Evolutionary conservation across 257 asterid species (phyloP).

Genomic region (Gentiana dahurica): DNA sequence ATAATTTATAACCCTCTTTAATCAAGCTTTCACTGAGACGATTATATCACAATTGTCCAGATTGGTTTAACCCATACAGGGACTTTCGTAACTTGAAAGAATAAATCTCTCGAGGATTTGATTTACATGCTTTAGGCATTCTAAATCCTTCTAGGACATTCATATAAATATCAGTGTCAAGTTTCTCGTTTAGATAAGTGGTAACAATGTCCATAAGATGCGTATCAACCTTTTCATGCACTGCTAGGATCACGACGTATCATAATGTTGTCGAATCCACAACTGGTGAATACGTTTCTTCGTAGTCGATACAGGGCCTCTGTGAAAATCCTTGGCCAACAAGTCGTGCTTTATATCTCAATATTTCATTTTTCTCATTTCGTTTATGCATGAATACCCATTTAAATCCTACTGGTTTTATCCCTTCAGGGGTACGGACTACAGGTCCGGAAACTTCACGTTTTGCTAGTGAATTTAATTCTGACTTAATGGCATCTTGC

Average conservation of each 20-base stretch:
- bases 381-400: background rate
- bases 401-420: background rate
- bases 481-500: background rate
- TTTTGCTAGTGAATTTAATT: background rate
- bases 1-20: too few species aligned
- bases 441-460: background rate
- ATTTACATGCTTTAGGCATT: background rate
- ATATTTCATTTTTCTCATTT: background rate
- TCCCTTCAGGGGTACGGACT: background rate
- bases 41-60: too few species aligned
- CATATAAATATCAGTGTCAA: background rate
- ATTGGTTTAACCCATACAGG: too few species aligned
- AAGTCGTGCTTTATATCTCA: too few species aligned
- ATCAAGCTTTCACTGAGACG: too few species aligned
- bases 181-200: background rate
- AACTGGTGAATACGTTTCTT: too few species aligned
- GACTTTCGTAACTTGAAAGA: too few species aligned
- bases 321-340: too few species aligned
- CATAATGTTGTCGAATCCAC: too few species aligned
- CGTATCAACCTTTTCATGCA: too few species aligned
- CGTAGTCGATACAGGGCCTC: too few species aligned
- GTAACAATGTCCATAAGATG: background rate
- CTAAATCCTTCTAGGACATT: background rate
- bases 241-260: too few species aligned
- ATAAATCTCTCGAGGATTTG: background rate